Evolutionary conservation across 1,139 yeast species (phyloP), one percentile per base, ranked within the genome.

Genomic region (Hyphopichia burtonii): DNA sequence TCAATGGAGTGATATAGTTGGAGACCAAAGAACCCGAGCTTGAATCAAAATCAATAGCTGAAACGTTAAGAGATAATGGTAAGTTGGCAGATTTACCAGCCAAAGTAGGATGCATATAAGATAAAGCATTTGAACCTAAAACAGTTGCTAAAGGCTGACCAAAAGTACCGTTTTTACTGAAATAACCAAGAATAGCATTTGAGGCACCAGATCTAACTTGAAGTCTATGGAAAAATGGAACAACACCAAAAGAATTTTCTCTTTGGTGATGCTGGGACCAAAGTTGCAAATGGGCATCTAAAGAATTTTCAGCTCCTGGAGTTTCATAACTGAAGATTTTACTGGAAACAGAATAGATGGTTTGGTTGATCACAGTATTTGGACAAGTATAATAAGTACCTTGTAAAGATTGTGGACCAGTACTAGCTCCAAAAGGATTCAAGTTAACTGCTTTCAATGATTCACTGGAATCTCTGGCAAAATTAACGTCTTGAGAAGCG

Each of bases 151-250:
- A 52, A 2, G 65, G 74, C 44, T 59, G 67, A 33, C 71, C 75
- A 39, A 59, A 54, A 25, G 76, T 59, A 34, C 73, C 72, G 38
- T 71, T 68, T 39, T 53, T 61, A 40, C 64, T 54, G 51, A 82
- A 66, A 65, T 83, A 90, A 20, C 97, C 98, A 44, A 87, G 70
- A 41, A 93, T 73, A 34, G 88, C 79, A 51, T 82, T 77, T 37
- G 93, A 87, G 27, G 96, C 95, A 52, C 97, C 98, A 2, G 86
- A 72, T 60, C 96, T 80, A 38, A 88, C 79, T 59, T 90, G 90
- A 46, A 89, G 75, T 55, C 74, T 71, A 60, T 76, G 74, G 54
- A 79, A 65, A 43, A 70, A 71, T 36, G 89, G 91, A 41, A 79
- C 79, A 34, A 62, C 66, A 15, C 84, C 86, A 41, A 65, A 61